Conservation (phyloP, 805 yeast genomes). For the Candida dendrica region DNA sequence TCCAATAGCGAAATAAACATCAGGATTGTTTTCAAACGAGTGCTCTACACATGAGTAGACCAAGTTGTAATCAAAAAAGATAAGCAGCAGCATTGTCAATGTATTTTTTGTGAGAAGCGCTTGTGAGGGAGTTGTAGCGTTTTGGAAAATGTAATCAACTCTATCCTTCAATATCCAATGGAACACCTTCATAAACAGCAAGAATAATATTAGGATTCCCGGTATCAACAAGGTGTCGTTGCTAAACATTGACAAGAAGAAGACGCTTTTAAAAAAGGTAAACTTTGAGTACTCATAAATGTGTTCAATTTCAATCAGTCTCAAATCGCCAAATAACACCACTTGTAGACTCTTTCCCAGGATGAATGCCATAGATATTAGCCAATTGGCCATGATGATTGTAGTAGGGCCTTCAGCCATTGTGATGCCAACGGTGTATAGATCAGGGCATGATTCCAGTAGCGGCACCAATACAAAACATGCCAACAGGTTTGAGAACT, state of each 20-base stretch:
- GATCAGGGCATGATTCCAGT: slow-evolving; percentile 36
- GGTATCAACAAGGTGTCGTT: slow-evolving; percentile 41
- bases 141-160: slow-evolving; percentile 41
- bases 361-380: slow-evolving; percentile 28
- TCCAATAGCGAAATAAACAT: slow-evolving; percentile 59
- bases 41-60: slow-evolving; percentile 48
- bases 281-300: slow-evolving; percentile 59
- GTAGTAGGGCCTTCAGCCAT: slow-evolving; percentile 43
- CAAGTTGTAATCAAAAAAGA: slow-evolving; percentile 42
- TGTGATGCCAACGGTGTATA: slow-evolving; percentile 36
- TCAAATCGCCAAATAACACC: slow-evolving; percentile 64
- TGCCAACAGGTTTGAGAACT: slow-evolving; percentile 29
- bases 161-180: slow-evolving; percentile 63
- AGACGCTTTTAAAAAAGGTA: slow-evolving; percentile 54
- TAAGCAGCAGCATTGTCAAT: slow-evolving; percentile 36
- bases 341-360: slow-evolving; percentile 43
- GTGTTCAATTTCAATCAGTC: slow-evolving; percentile 72
- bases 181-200: slow-evolving; percentile 55
- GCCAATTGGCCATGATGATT: slow-evolving; percentile 36
- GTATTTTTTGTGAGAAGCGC: slow-evolving; percentile 33
- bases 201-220: slow-evolving; percentile 26
- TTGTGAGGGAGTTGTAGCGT: slow-evolving; percentile 24
- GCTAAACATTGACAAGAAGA: slow-evolving; percentile 48
- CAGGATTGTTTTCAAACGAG: slow-evolving; percentile 33
- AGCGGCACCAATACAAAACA: slow-evolving; percentile 29